Base-by-base conservation (phyloP, 768 basidiomycete species). In the Collybiopsis confluens region DNA sequence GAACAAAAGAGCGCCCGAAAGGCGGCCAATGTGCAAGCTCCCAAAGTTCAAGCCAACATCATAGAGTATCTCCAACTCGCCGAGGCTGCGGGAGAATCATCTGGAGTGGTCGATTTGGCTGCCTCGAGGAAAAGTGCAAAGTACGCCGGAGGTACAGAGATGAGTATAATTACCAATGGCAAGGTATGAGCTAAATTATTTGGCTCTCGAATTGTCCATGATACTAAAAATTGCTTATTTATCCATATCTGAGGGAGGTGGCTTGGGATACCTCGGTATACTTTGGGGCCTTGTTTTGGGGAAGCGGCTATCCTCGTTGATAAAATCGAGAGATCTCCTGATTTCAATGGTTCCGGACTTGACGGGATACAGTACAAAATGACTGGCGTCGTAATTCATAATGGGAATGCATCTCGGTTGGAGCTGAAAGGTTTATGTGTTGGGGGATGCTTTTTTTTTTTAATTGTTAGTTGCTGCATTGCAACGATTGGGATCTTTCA, bases 1-100 rank as follows among this genome's bases (percentile, higher is more conserved):
- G 87, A 87, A 64, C 80, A 86, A 65, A 87, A 86, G 59, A 83
- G 74, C 44, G 64, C 66, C 1, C 64, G 54, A 11, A 88, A 89
- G 63, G 70, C 70, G 0, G 21, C 47, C 1, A n/a, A 18, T n/a
- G 60, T 59, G 3, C 87, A 88, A 56, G 74, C 70, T 0, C 56
- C 57, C 10, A 57, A 85, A 37, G 69, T 82, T 30, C 71, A 68
- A 2, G 65, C 71, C 27, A 89, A 89, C 54, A 64, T 85, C 11
- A 36, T 81, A 1, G 64, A 65, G 23, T 61, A 78, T 46, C 65
- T 85, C 27, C 62, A 62, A 15, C 47, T 75, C 45, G 64, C 66
- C 3, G 64, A 56, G 15, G 86, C 88, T 63, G 70, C 69, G 0
- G 23, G 74, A 68, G 0, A 52, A 54, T 16, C 40, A 13, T n/a